Base-by-base conservation (phyloP, 75 land plant genomes). In the Selaginella tamariscina region DNA sequence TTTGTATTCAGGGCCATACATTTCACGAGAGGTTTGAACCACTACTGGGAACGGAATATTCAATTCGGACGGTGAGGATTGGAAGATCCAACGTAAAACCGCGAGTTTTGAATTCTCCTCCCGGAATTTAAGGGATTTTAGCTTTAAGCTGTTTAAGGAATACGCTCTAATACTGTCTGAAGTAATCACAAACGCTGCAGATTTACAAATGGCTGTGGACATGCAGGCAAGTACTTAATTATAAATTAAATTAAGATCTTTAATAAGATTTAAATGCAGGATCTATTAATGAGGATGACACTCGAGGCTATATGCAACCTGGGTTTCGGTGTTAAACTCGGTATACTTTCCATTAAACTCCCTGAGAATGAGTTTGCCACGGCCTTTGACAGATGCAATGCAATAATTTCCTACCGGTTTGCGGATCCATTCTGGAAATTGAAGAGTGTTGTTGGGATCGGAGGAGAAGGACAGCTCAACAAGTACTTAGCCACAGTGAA, bases 291-390 rank as follows among this genome's bases (percentile, higher is more conserved):
- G 80, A 76, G 78, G 5, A 68, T 81, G 5, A 74, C 84, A 0
- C 32, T 86, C 21, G 86, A 86, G 60, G 66, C 87, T 5, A 76
- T 81, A 28, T 86, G 83, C 54, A 79, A 79, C 59, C 77, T 86
- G 27, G 87, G 66, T 13, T 84, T 86, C 68, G 87, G 89, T 0
- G 72, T 81, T 0, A 80, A 86, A 5, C 21, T 82, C 29, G 68
- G 73, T 49, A 21, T 56, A 24, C 24, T 86, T 27, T 60, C 68
- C 22, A 71, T 65, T 0, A 24, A 23, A 8, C 67, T 78, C 20
- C 78, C 79, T n/a, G 73, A 69, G 1, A 56, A 55, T 0, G 78
- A 11, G 29, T 78, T 78, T 30, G 79, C 69, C 29, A 55, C 29
- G 2, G 78, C 78, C 20, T 70, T 78, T 8, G 80, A 78, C 27